Evolutionary conservation across 306 rosid genomes (phyloP).

Genomic region (Hippophae rhamnoides): DNA sequence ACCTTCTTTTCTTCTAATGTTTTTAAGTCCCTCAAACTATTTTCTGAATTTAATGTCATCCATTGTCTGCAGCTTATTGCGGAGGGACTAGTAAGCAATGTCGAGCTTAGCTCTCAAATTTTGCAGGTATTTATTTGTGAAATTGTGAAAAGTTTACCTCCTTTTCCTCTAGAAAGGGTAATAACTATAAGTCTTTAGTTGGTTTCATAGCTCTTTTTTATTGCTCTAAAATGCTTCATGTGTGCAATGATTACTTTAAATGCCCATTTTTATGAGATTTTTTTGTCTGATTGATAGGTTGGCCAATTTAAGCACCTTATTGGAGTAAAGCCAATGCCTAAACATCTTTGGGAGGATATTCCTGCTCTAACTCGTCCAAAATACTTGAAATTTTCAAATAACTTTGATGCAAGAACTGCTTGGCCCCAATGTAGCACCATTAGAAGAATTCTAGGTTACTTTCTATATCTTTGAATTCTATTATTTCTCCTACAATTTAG

Average conservation of each 20-base stretch:
- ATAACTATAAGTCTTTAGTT: constrained; percentile 21
- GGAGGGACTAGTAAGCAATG: constrained; percentile 23
- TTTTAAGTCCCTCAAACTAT: too few species aligned
- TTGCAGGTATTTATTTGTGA: constrained; percentile 51
- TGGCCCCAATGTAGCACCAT: constrained; percentile 42
- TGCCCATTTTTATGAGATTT: constrained; percentile 1
- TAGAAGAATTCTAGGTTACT: constrained; percentile 46
- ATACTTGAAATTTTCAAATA: constrained; percentile 51
- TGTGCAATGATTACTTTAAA: constrained; percentile 5
- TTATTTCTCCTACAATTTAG: background rate
- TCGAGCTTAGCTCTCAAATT: constrained; percentile 52
- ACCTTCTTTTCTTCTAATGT: background rate
- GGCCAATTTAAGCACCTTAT: constrained; percentile 76
- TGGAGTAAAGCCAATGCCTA: constrained; percentile 65
- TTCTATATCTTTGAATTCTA: constrained; percentile 1
- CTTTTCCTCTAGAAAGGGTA: background rate
- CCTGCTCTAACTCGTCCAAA: constrained; percentile 52
- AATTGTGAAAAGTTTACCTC: background rate
- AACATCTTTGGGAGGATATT: constrained; percentile 28
- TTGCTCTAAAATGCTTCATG: constrained; percentile 7
- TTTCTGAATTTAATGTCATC: too few species aligned
- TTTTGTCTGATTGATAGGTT: constrained; percentile 41
- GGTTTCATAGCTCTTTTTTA: background rate
- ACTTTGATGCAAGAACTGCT: constrained; percentile 81
- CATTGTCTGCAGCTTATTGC: constrained; percentile 33